These are phyloP conservation scores for Paraglomus brasilianum DNA, from an alignment of 192 early-diverging fungal species.

Conservation along the genomic window DNA sequence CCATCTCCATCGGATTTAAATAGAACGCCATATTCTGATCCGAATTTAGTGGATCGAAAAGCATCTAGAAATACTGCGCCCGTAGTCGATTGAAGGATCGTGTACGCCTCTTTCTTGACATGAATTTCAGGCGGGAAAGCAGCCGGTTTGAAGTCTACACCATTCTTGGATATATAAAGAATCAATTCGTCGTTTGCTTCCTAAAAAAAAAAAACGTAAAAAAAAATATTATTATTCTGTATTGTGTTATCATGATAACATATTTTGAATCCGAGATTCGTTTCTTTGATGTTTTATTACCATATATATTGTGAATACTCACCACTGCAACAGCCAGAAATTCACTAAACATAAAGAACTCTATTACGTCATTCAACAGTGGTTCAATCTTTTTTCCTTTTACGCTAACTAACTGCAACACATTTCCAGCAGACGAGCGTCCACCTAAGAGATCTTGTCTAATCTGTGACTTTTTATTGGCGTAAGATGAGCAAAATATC, in stretches of 20 bases:
- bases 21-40: conserved; percentile 65
- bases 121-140: conserved; percentile 82
- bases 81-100: conserved; percentile 80
- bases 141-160: conserved; percentile 65
- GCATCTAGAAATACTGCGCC: conserved; percentile 80
- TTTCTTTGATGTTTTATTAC: background rate
- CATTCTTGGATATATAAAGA: conserved; percentile 76
- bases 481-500: conserved; percentile 72
- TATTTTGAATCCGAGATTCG: background rate
- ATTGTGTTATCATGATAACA: background rate
- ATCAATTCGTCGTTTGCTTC: conserved; percentile 50
- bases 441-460: conserved; percentile 52
- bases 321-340: conserved; percentile 69
- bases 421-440: conserved; percentile 52
- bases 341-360: conserved; percentile 74
- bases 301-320: background rate
- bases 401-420: conserved; percentile 63
- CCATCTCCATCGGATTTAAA: conserved; percentile 91
- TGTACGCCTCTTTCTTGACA: conserved; percentile 77
- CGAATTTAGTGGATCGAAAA: conserved; percentile 49
- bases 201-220: conserved; percentile 14
- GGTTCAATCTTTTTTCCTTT: conserved; percentile 36
- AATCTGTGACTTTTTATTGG: conserved; percentile 50
- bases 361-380: conserved; percentile 59
- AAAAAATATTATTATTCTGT: background rate